phyloP scores from a whole-genome alignment of 371 early-diverging fungal species.

The Cladochytrium tenue region DNA sequence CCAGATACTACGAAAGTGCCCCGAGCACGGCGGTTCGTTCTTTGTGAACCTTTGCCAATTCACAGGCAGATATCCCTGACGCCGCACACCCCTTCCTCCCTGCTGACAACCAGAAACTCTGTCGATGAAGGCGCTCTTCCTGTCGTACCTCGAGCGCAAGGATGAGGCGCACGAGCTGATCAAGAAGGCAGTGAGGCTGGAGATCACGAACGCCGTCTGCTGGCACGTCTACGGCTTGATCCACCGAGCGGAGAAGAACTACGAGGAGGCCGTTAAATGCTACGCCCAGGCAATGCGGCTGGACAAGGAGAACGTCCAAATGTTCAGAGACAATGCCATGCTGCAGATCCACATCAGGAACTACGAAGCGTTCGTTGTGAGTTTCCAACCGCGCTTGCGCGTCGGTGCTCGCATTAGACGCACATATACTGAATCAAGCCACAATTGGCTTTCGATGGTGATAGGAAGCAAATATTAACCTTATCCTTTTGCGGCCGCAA shows the following conservation, averaged over 20 bases:
- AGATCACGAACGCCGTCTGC: slow-evolving; percentile 83
- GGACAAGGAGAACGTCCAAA: slow-evolving; percentile 90
- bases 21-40: slow-evolving; percentile 86
- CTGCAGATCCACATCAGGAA: slow-evolving; percentile 90
- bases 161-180: slow-evolving; percentile 90
- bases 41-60: too few relatives aligned
- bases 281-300: slow-evolving; percentile 85
- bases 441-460: not conserved
- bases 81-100: not conserved
- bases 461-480: slow-evolving; percentile 24
- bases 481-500: slow-evolving; percentile 71
- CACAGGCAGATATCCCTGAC: too few relatives aligned
- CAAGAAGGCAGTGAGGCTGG: slow-evolving; percentile 79
- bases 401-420: not conserved
- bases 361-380: slow-evolving; percentile 76
- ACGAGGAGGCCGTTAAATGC: slow-evolving; percentile 89
- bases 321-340: slow-evolving; percentile 80
- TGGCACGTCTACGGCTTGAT: slow-evolving; percentile 96
- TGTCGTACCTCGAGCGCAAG: slow-evolving; percentile 81
- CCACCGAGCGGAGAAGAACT: slow-evolving; percentile 89
- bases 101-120: slow-evolving; percentile 71
- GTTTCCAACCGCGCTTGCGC: slow-evolving; percentile 8
- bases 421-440: not conserved
- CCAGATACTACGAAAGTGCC: slow-evolving; percentile 86
- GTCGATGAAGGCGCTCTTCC: slow-evolving; percentile 92